Evolutionary conservation across 495 filamentous ascomycete species (phyloP).

Genomic region (Trypethelium eluteriae): DNA sequence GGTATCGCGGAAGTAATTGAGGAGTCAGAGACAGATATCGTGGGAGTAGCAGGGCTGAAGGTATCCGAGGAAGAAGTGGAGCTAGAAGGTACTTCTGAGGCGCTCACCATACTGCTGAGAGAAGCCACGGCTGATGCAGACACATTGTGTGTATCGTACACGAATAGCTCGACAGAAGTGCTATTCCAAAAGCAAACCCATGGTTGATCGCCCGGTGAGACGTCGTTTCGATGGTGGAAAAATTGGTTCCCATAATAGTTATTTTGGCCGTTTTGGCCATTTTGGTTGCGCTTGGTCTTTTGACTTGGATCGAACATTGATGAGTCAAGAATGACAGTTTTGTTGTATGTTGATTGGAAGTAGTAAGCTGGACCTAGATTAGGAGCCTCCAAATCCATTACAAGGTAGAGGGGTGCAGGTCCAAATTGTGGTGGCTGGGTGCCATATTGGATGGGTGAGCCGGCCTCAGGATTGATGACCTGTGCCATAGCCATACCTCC

Average conservation of each 20-base stretch:
- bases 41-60: constrained; percentile 61
- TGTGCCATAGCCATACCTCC: constrained; percentile 34
- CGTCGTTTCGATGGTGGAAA: constrained; percentile 16
- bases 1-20: constrained; percentile 6
- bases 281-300: not conserved
- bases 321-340: constrained; percentile 38
- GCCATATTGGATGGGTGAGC: constrained; percentile 47
- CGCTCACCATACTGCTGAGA: not conserved
- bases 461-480: constrained; percentile 1
- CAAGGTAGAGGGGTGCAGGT: constrained; percentile 45
- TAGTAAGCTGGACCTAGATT: constrained; percentile 66
- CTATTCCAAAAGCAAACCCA: constrained; percentile 89
- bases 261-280: not conserved
- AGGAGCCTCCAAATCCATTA: constrained; percentile 56
- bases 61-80: constrained; percentile 33
- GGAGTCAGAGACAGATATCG: constrained; percentile 14
- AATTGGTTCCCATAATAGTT: constrained; percentile 1
- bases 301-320: not conserved
- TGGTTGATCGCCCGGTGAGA: constrained; percentile 53
- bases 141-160: constrained; percentile 51
- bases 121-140: constrained; percentile 14
- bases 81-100: not conserved
- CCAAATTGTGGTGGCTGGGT: constrained; percentile 58
- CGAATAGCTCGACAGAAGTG: constrained; percentile 71
- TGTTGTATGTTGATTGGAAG: constrained; percentile 65